A percentile compares a stretch with the other conserved stretches of the same genome.
Conservation (phyloP, 257 asterid species). For the Plantago elongata region DNA sequence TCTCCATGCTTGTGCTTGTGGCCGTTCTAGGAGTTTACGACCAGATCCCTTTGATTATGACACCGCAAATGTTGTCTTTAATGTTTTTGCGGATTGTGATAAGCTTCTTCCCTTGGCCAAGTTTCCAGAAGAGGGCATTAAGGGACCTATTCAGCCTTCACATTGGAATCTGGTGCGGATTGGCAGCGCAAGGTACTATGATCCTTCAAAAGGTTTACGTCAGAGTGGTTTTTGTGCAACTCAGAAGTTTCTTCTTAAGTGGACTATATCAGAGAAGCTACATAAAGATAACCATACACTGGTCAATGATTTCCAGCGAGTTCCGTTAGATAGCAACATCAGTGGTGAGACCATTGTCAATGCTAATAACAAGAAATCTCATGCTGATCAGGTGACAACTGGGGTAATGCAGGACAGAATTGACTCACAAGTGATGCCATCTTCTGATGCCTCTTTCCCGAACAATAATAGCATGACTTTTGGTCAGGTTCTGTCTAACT, state of each 20-base stretch:
- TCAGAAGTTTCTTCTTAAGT: conserved; percentile 68
- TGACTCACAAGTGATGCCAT: conserved; percentile 29
- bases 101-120: conserved; percentile 67
- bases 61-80: conserved; percentile 57
- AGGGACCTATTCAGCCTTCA: conserved; percentile 47
- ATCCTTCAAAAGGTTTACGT: conserved; percentile 75
- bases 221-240: conserved; percentile 84
- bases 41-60: conserved; percentile 91
- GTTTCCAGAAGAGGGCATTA: conserved; percentile 43
- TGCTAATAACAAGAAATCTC: conserved; percentile 32
- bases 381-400: conserved; percentile 27
- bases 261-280: conserved; percentile 62
- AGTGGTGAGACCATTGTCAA: conserved; percentile 32
- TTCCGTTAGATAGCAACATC: conserved; percentile 24
- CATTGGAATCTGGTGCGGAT: conserved; percentile 83
- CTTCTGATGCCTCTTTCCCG: conserved; percentile 35
- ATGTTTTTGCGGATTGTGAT: conserved; percentile 72
- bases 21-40: conserved; percentile 80
- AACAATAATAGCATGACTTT: conserved; percentile 31
- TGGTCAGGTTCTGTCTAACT: conserved; percentile 43
- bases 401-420: conserved; percentile 36
- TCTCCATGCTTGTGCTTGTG: conserved; percentile 99
- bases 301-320: conserved; percentile 30
- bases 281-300: conserved; percentile 27
- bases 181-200: conserved; percentile 79